phyloP scores from a whole-genome alignment of 768 basidiomycete genomes.

The Tephrocybe sp. region DNA sequence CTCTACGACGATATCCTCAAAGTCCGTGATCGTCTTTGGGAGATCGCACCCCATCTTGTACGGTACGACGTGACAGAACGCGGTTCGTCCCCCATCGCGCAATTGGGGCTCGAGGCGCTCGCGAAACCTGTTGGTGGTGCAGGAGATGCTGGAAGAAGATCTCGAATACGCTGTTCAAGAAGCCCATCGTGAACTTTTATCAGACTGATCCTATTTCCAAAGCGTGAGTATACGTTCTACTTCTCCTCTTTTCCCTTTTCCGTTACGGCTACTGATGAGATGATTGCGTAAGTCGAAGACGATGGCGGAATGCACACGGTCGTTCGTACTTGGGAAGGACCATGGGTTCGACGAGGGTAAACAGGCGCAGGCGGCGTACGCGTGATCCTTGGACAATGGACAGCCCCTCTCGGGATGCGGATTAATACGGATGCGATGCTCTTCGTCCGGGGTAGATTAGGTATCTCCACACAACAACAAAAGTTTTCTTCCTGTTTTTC shows the following conservation, averaged over 20 bases:
- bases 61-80: conserved; percentile 80
- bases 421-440: not conserved
- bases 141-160: conserved; percentile 53
- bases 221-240: conserved; percentile 85
- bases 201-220: conserved; percentile 94
- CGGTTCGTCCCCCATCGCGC: conserved; percentile 69
- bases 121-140: too few relatives aligned
- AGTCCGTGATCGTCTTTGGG: conserved; percentile 94
- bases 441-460: too few relatives aligned
- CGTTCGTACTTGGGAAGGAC: conserved; percentile 77
- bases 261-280: not conserved
- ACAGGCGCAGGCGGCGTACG: conserved; percentile 43
- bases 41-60: conserved; percentile 86
- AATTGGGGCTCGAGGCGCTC: conserved; percentile 65
- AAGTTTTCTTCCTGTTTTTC: not conserved
- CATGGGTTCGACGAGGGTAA: conserved; percentile 53
- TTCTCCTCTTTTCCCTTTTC: not conserved
- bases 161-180: conserved; percentile 60
- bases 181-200: conserved; percentile 91
- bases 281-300: conserved; percentile 78
- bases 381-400: conserved; percentile 16
- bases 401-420: too few relatives aligned
- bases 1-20: conserved; percentile 87
- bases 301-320: conserved; percentile 74
- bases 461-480: too few relatives aligned